Evolutionary conservation across 1,284 basidiomycete species (phyloP).

Genomic region (Kalmanozyma brasiliensis): DNA sequence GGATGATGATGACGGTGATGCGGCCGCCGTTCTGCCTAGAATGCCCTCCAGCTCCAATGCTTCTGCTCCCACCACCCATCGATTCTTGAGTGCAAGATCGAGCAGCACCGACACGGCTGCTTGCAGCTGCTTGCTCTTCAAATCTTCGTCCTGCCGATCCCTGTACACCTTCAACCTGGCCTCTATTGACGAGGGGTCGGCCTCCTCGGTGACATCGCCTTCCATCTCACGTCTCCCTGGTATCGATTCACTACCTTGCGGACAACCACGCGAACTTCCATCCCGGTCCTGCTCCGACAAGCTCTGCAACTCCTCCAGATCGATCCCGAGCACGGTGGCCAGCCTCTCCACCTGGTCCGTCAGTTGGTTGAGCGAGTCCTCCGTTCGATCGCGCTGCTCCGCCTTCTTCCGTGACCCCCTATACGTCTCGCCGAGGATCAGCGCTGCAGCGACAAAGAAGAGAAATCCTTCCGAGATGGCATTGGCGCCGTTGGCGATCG

Average conservation of each 20-base stretch:
- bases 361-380: constrained; percentile 54
- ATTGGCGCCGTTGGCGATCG: constrained; percentile 60
- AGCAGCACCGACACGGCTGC: constrained; percentile 55
- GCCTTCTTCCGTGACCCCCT: constrained; percentile 57
- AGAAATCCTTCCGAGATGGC: constrained; percentile 65
- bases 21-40: constrained; percentile 26
- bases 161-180: constrained; percentile 27
- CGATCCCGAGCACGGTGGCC: constrained; percentile 40
- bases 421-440: constrained; percentile 65
- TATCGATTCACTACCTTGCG: neutral
- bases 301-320: constrained; percentile 29
- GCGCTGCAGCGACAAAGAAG: constrained; percentile 61
- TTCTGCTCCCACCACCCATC: constrained; percentile 56
- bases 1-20: constrained; percentile 4
- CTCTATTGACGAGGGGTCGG: constrained; percentile 39
- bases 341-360: constrained; percentile 43
- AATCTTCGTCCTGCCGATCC: constrained; percentile 37
- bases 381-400: constrained; percentile 59
- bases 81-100: constrained; percentile 46
- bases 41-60: constrained; percentile 51
- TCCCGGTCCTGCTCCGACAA: constrained; percentile 16
- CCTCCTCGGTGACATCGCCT: constrained; percentile 35
- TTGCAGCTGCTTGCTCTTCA: constrained; percentile 41
- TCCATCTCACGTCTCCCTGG: neutral
- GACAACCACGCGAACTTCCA: neutral